Conservation (phyloP, 2,329 filamentous ascomycete species). For the Xylaria digitata region DNA sequence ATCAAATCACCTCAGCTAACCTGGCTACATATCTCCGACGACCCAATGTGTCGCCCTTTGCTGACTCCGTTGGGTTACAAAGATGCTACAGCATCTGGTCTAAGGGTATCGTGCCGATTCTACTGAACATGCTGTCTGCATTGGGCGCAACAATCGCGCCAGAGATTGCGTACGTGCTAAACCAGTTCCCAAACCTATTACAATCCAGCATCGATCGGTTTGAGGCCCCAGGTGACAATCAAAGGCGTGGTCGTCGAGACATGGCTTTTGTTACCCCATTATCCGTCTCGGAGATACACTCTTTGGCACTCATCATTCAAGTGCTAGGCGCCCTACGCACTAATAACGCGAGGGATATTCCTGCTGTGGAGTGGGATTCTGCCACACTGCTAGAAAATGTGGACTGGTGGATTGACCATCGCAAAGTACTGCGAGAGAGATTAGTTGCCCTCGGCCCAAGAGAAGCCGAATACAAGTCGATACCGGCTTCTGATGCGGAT, state of each 20-base stretch:
- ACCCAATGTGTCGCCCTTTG: conserved; percentile 78
- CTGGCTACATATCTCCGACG: conserved; percentile 82
- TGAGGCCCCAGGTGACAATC: conserved; percentile 67
- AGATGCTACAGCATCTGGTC: conserved; percentile 92
- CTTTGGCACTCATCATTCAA: conserved; percentile 77
- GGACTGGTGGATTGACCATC: conserved; percentile 80
- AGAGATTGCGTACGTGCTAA: conserved; percentile 88
- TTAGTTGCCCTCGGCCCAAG: conserved; percentile 78
- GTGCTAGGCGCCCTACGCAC: conserved; percentile 75
- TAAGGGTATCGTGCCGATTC: conserved; percentile 85
- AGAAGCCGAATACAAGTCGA: conserved; percentile 72
- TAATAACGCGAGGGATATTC: conserved; percentile 77
- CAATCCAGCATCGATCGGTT: conserved; percentile 77
- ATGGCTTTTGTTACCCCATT: conserved; percentile 74
- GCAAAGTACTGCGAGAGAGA: conserved; percentile 75
- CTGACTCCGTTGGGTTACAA: conserved; percentile 72
- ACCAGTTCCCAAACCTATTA: conserved; percentile 86
- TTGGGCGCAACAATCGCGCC: conserved; percentile 84
- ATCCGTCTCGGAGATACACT: conserved; percentile 81
- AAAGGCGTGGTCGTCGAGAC: conserved; percentile 62
- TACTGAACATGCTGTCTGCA: conserved; percentile 86
- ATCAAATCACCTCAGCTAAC: conserved; percentile 81
- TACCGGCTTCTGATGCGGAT: conserved; percentile 48
- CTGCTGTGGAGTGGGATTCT: conserved; percentile 79
- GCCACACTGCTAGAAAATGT: conserved; percentile 80